Conservation (phyloP, 2,329 filamentous ascomycete species). For the Thelonectria olida region DNA sequence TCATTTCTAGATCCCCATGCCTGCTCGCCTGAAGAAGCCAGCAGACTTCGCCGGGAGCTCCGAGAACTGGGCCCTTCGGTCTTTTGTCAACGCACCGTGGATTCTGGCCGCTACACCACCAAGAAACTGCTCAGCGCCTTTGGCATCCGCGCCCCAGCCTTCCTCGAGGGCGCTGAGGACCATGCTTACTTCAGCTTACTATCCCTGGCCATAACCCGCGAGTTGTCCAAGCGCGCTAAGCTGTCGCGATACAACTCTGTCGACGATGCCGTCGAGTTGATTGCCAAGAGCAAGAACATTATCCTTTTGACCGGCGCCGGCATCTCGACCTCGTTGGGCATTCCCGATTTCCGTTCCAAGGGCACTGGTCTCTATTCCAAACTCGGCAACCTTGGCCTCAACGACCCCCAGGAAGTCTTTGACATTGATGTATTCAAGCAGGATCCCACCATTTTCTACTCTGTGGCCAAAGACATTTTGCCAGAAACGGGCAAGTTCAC, state of each 20-base stretch:
- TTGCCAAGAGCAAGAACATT: slow-evolving; percentile 81
- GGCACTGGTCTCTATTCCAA: slow-evolving; percentile 91
- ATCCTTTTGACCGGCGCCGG: slow-evolving; percentile 94
- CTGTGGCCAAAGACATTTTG: slow-evolving; percentile 88
- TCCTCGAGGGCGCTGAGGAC: slow-evolving; percentile 74
- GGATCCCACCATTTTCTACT: slow-evolving; percentile 91
- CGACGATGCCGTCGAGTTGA: slow-evolving; percentile 83
- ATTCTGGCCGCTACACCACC: slow-evolving; percentile 74
- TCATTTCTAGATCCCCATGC: slow-evolving; percentile 53
- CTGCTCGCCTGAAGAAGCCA: slow-evolving; percentile 75
- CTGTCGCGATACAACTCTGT: slow-evolving; percentile 83
- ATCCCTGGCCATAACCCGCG: slow-evolving; percentile 79
- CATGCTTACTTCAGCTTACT: slow-evolving; percentile 79
- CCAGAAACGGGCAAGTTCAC: slow-evolving; percentile 83
- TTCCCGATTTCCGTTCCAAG: slow-evolving; percentile 96
- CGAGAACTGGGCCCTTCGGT: slow-evolving; percentile 79
- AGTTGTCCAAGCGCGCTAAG: slow-evolving; percentile 84
- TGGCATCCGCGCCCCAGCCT: slow-evolving; percentile 76
- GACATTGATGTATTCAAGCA: slow-evolving; percentile 87
- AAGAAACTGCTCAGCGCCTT: slow-evolving; percentile 90
- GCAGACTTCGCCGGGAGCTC: slow-evolving; percentile 74
- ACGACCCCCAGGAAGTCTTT: slow-evolving; percentile 94
- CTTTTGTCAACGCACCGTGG: slow-evolving; percentile 79
- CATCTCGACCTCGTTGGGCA: slow-evolving; percentile 95
- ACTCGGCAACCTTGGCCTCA: slow-evolving; percentile 78